These are phyloP conservation scores for Casuarina glauca DNA, from an alignment of 306 rosid species.

Conservation along the genomic window DNA sequence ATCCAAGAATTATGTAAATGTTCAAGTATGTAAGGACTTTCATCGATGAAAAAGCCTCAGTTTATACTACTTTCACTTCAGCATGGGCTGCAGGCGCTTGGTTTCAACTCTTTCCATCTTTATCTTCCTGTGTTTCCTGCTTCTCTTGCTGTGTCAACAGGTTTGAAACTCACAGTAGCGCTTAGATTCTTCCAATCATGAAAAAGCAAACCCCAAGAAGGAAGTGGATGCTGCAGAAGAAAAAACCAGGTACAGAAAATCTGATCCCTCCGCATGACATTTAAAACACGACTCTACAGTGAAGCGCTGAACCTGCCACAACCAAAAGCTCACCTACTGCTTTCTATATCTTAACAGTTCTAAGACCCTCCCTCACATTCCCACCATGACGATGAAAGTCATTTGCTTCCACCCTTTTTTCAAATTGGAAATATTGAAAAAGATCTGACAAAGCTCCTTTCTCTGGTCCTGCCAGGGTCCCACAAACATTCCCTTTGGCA, in stretches of 20 bases:
- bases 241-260: slow-evolving; percentile 18
- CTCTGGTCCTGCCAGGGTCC: slow-evolving; percentile 34
- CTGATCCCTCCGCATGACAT: slow-evolving; percentile 6
- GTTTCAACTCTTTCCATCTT: neutral
- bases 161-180: neutral
- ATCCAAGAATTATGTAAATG: neutral
- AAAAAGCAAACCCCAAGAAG: slow-evolving; percentile 4
- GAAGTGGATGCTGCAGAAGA: neutral
- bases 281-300: neutral
- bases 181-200: slow-evolving; percentile 3
- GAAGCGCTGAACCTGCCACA: slow-evolving; percentile 26
- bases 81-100: slow-evolving; percentile 1
- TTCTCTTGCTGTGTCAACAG: slow-evolving; percentile 1
- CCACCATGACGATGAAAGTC: slow-evolving; percentile 37
- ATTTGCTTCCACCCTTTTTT: slow-evolving; percentile 37
- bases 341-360: slow-evolving; percentile 21
- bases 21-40: slow-evolving; percentile 10
- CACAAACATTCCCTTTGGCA: slow-evolving; percentile 65
- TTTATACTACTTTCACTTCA: neutral
- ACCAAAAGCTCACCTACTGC: slow-evolving; percentile 33
- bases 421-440: slow-evolving; percentile 32
- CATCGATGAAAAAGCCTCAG: neutral
- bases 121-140: neutral
- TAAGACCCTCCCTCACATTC: slow-evolving; percentile 31
- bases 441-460: slow-evolving; percentile 43